These are phyloP conservation scores for Inosperma sp. DNA, from an alignment of 768 basidiomycete species.

Conservation along the genomic window DNA sequence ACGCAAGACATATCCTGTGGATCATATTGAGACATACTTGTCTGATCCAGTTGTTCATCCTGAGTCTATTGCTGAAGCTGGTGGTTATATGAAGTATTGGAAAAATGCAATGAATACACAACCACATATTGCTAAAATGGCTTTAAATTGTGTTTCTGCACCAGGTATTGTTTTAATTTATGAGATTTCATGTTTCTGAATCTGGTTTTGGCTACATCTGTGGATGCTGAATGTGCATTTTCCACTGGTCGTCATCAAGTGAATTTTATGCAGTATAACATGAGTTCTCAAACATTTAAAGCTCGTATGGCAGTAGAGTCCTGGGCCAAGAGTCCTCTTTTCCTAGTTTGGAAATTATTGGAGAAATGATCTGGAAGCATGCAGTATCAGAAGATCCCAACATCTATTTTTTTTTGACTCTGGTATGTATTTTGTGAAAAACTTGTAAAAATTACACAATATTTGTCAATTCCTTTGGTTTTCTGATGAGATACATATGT, in stretches of 20 bases:
- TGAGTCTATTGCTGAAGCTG: constrained; percentile 8
- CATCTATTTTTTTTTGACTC: too few relatives aligned
- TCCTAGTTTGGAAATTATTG: constrained; percentile 16
- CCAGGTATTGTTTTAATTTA: too few relatives aligned
- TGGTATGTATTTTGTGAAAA: too few relatives aligned
- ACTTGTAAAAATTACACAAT: too few relatives aligned
- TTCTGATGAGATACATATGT: too few relatives aligned
- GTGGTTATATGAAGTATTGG: constrained; percentile 22
- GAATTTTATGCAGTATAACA: constrained; percentile 31
- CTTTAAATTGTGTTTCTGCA: constrained; percentile 21
- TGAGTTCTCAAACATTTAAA: constrained; percentile 30
- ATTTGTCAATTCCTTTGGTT: too few relatives aligned
- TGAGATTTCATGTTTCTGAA: constrained; percentile 12
- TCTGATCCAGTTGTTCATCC: constrained; percentile 11
- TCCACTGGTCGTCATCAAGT: constrained; percentile 30
- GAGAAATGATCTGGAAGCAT: not conserved
- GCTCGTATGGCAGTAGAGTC: constrained; percentile 30
- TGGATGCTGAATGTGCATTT: constrained; percentile 36
- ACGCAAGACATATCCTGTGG: too few relatives aligned
- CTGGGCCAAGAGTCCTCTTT: constrained; percentile 25
- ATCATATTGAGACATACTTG: constrained; percentile 21
- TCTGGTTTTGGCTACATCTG: constrained; percentile 22
- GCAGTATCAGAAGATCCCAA: too few relatives aligned
- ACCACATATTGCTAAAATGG: constrained; percentile 22
- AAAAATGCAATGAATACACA: not conserved